Conservation (phyloP, 148 eudicot species). For the Suaeda aralocaspica region DNA sequence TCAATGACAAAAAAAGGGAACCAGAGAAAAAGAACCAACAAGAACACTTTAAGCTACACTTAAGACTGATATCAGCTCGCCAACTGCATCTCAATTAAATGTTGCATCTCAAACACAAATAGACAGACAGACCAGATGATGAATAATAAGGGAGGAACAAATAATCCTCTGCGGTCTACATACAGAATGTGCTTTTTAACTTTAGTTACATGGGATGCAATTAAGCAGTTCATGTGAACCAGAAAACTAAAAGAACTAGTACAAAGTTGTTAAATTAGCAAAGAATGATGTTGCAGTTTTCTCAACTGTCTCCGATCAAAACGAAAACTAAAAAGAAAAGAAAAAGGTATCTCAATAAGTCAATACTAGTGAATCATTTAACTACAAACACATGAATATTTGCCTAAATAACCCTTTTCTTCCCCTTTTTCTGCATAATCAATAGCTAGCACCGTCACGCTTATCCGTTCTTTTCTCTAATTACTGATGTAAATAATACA, state of each 20-base stretch:
- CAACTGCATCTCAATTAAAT: too few relatives aligned
- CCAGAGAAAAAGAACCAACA: too few relatives aligned
- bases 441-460: slow-evolving; percentile 12
- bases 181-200: too few relatives aligned
- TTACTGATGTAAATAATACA: slow-evolving; percentile 22
- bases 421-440: slow-evolving; percentile 16
- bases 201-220: not conserved
- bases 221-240: slow-evolving; percentile 4
- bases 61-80: too few relatives aligned
- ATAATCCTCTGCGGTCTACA: not conserved
- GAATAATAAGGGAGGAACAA: not conserved
- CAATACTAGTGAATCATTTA: slow-evolving; percentile 25
- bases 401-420: slow-evolving; percentile 23
- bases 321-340: not conserved
- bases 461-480: slow-evolving; percentile 10
- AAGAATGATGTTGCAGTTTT: slow-evolving; percentile 26
- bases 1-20: too few relatives aligned
- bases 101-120: too few relatives aligned
- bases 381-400: slow-evolving; percentile 35
- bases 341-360: slow-evolving; percentile 15
- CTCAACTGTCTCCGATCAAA: slow-evolving; percentile 9
- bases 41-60: too few relatives aligned
- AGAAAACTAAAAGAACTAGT: slow-evolving; percentile 4
- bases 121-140: not conserved
- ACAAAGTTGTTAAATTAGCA: slow-evolving; percentile 21